Base-by-base conservation (phyloP, 1,139 yeast species). In the Hanseniaspora gamundiae region DNA sequence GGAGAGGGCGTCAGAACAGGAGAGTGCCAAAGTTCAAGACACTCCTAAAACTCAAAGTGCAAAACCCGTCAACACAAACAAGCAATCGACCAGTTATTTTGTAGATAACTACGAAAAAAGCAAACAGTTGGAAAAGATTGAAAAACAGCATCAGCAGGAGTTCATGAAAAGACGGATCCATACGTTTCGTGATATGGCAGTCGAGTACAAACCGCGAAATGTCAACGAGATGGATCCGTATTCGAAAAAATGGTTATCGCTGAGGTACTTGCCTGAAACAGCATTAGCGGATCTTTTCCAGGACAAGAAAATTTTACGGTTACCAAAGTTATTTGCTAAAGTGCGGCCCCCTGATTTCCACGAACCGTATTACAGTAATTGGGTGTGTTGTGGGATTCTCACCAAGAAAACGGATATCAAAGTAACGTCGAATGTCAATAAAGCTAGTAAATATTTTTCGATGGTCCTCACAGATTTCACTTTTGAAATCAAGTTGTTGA, bases 321-420 rank as follows among this genome's bases (percentile, higher is more conserved):
- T 80, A 6, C 71, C 71, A n/a, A 76, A 76, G 47, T 60, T 80
- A 10, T 69, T 74, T 47, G 83, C 82, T 3, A 78, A 78, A 48
- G 77, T 85, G 1, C 52, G 61, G 35, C 80, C 91, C 4, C 94
- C 95, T 1, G 66, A 73, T 26, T 87, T 73, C 55, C 59, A 63
- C 5, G 82, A 82, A 43, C 95, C 95, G 0, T 63, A 67, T 29
- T 80, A 78, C 52, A 63, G 80, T 13, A 87, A 88, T 55, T 87
- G 85, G 81, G 78, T 81, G 20, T 71, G 81, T 9, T 57, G 80
- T 21, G 96, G 94, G 1, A 70, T 83, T 8, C 66, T 88, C 0
- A 67, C 77, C 5, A 57, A 61, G 29, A 87, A 86, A 55, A 66
- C 77, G 3, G 73, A 69, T 6, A 69, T 81, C 1, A 69, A 67